Conservation (phyloP, 202 grass and related monocot genomes). For the Brachypodium distachyon region DNA sequence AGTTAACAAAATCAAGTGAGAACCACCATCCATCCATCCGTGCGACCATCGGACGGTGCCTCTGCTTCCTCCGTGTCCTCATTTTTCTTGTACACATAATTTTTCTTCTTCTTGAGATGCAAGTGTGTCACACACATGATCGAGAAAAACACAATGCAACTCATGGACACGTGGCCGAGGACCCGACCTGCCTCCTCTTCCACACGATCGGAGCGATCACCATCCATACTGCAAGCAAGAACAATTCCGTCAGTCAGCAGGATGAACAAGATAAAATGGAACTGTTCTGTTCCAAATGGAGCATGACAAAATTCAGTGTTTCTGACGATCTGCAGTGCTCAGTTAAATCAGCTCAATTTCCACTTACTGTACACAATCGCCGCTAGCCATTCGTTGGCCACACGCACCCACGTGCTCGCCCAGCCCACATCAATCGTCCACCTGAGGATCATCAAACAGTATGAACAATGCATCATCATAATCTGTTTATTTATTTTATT, state of each 20-base stretch:
- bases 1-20: not conserved
- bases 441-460: conserved; percentile 15
- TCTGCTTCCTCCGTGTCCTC: too few species aligned
- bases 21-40: not conserved
- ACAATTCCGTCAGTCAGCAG: not conserved
- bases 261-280: not conserved
- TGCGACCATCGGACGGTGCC: too few species aligned
- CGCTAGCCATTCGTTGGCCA: conserved; percentile 84
- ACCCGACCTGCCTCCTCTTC: conserved; percentile 54
- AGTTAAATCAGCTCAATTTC: not conserved
- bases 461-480: not conserved
- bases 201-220: conserved; percentile 65
- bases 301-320: not conserved
- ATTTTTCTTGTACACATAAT: not conserved
- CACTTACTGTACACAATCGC: conserved; percentile 74
- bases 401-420: conserved; percentile 89
- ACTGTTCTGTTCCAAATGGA: not conserved
- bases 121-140: not conserved
- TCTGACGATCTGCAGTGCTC: not conserved
- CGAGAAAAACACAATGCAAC: not conserved
- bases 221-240: conserved; percentile 70
- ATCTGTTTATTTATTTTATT: not conserved
- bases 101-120: not conserved
- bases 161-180: conserved; percentile 22
- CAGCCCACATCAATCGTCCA: conserved; percentile 98